Conservation (phyloP, 1,284 basidiomycete species). For the Boletus nobilissimus region DNA sequence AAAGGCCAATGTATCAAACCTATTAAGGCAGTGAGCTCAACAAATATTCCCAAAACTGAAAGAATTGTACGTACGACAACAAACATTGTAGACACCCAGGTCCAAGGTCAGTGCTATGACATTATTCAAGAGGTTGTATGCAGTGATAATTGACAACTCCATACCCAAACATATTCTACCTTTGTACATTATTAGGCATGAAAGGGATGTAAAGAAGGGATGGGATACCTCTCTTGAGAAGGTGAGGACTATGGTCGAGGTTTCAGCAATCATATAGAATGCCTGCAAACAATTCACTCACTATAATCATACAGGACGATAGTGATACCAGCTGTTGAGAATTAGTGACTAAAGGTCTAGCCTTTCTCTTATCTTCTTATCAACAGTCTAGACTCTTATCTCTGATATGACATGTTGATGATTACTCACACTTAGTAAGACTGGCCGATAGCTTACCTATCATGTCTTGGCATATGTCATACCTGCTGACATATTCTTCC, state of each 20-base stretch:
- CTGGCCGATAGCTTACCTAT: too few species aligned
- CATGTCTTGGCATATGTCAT: too few species aligned
- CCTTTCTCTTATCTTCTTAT: too few species aligned
- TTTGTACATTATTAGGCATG: background rate
- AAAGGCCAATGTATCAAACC: background rate
- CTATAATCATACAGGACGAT: background rate
- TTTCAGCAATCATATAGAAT: background rate
- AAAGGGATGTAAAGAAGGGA: background rate
- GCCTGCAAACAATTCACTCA: background rate
- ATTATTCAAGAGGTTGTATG: background rate
- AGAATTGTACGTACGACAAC: background rate
- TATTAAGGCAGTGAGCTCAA: background rate
- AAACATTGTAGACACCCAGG: background rate
- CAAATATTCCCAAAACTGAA: background rate
- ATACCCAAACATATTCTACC: background rate
- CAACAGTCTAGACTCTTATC: too few species aligned
- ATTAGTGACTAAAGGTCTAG: too few species aligned
- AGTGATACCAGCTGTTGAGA: too few species aligned
- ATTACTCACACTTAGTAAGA: too few species aligned
- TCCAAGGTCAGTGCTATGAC: background rate
- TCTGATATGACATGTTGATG: too few species aligned
- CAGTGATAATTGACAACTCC: background rate
- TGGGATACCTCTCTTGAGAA: background rate
- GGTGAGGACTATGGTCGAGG: background rate
- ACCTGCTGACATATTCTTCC: too few species aligned